phyloP scores from a whole-genome alignment of 345 rosid species.

The Passiflora organensis region DNA sequence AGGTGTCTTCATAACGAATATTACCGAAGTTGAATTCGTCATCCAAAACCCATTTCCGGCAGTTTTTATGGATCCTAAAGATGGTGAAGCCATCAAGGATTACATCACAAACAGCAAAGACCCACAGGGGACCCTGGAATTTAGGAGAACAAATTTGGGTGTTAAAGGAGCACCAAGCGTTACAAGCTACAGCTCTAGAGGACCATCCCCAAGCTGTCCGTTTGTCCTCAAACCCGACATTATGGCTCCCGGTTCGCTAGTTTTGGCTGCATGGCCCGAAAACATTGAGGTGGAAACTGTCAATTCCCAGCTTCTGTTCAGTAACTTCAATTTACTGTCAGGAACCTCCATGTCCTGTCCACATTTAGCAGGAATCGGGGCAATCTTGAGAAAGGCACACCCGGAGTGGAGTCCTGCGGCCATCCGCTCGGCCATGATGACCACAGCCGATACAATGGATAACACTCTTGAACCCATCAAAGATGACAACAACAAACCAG shows the following conservation, averaged over 20 bases:
- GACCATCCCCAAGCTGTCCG: constrained; percentile 51
- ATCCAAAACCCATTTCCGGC: constrained; percentile 29
- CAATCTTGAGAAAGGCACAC: constrained; percentile 41
- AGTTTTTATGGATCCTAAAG: constrained; percentile 20
- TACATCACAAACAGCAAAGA: constrained; percentile 29
- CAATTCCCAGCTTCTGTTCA: constrained; percentile 12
- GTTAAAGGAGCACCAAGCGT: constrained; percentile 39
- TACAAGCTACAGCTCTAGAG: constrained; percentile 48
- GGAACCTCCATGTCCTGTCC: constrained; percentile 67
- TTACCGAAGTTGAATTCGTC: constrained; percentile 9
- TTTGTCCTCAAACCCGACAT: constrained; percentile 50
- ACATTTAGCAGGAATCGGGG: constrained; percentile 45
- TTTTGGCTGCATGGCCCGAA: constrained; percentile 54
- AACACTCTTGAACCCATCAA: constrained; percentile 14
- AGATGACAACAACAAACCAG: constrained; percentile 17
- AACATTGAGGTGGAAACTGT: constrained; percentile 12
- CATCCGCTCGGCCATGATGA: constrained; percentile 59
- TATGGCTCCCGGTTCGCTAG: constrained; percentile 40
- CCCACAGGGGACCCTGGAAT: constrained; percentile 37
- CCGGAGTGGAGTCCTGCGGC: constrained; percentile 60
- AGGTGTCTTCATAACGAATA: constrained; percentile 42
- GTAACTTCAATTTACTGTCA: constrained; percentile 38
- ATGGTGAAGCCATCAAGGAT: constrained; percentile 26
- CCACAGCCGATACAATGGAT: constrained; percentile 36
- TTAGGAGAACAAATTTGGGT: constrained; percentile 26